phyloP scores from a whole-genome alignment of 768 basidiomycete species.

The Rhizopogon salebrosus region DNA sequence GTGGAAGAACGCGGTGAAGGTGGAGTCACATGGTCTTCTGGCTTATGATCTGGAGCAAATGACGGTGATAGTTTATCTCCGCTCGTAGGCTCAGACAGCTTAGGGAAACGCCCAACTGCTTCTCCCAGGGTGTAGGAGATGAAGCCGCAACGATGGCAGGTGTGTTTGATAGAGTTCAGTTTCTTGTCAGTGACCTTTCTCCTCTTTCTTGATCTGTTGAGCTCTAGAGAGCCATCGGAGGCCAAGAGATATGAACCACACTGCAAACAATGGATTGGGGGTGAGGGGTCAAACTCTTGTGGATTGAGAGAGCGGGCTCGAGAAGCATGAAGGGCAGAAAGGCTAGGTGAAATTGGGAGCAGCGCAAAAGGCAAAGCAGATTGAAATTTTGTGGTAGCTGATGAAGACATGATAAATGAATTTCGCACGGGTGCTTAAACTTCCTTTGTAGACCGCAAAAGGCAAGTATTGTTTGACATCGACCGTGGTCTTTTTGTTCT shows the following conservation, averaged over 20 bases:
- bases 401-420: not conserved
- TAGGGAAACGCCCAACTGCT: not conserved
- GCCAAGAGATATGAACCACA: conserved; percentile 50
- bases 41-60: not conserved
- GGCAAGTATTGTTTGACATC: conserved; percentile 18
- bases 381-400: conserved; percentile 39
- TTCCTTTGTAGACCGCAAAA: conserved; percentile 16
- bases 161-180: conserved; percentile 6
- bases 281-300: conserved; percentile 17
- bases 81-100: not conserved
- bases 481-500: conserved; percentile 14
- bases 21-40: not conserved
- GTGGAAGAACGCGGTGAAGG: not conserved
- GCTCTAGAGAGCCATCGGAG: conserved; percentile 32
- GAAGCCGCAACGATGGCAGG: conserved; percentile 18
- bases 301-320: conserved; percentile 31
- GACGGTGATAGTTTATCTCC: not conserved
- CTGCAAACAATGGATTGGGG: conserved; percentile 36
- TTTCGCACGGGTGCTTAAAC: conserved; percentile 5
- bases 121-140: conserved; percentile 1
- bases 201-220: conserved; percentile 27
- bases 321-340: conserved; percentile 59
- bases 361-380: conserved; percentile 44
- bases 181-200: conserved; percentile 12
- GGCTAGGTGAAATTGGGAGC: conserved; percentile 44